phyloP scores from a whole-genome alignment of 768 basidiomycete species.

The Suillus decipiens region DNA sequence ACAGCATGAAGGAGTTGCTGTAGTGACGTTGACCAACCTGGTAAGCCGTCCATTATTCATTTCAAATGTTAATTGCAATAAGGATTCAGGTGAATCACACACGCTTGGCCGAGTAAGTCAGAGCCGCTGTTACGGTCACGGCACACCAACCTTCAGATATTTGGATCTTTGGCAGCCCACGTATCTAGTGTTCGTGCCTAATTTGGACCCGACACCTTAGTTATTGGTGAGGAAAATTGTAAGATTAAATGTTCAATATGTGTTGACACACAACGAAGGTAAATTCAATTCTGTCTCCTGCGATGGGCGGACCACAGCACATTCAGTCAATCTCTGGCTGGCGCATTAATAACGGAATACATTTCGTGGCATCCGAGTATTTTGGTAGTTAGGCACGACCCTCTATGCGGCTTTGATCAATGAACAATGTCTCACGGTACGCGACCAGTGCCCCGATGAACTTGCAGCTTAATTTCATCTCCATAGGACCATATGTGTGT shows the following conservation, averaged over 20 bases:
- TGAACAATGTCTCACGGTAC: conserved; percentile 50
- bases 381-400: conserved; percentile 18
- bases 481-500: conserved; percentile 51
- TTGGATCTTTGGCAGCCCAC: conserved; percentile 58
- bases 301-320: conserved; percentile 51
- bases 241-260: background rate
- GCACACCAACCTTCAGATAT: conserved; percentile 30
- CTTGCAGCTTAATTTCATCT: background rate
- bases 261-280: conserved; percentile 31
- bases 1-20: conserved; percentile 44
- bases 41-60: conserved; percentile 26
- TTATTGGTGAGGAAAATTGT: conserved; percentile 38
- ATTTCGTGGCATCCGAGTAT: background rate
- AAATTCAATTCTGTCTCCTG: conserved; percentile 61
- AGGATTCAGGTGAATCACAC: conserved; percentile 51
- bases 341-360: conserved; percentile 38
- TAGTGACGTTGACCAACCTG: conserved; percentile 52
- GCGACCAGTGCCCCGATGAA: conserved; percentile 7
- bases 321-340: conserved; percentile 57
- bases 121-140: background rate
- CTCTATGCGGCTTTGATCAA: conserved; percentile 36
- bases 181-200: conserved; percentile 49
- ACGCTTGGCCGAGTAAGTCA: conserved; percentile 45
- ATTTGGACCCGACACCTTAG: conserved; percentile 49
- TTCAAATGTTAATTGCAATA: background rate